Percentiles rank a stretch among this genome's conserved stretches.
Evolutionary conservation across 169 alveolate genomes (phyloP).

Genomic region (Perkinsus marinus): DNA sequence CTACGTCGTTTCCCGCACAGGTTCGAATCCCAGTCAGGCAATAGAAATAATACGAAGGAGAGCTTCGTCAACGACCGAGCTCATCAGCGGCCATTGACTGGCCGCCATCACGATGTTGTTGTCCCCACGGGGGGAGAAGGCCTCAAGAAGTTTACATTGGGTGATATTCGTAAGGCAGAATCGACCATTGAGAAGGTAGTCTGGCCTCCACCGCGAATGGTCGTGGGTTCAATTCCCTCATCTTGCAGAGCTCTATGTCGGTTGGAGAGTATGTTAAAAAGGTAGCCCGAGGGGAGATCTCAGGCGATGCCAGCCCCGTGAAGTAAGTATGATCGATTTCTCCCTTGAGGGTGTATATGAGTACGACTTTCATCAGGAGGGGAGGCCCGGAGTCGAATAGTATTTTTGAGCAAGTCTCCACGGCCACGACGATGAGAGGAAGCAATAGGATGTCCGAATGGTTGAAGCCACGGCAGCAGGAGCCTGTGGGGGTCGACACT

Average conservation of each 20-base stretch:
- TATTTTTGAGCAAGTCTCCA: not conserved
- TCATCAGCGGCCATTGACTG: not conserved
- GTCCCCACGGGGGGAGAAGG: not conserved
- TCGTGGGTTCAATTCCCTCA: not conserved
- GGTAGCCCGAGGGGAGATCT: not conserved
- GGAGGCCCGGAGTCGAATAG: not conserved
- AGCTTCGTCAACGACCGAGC: not conserved
- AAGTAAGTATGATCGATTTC: not conserved
- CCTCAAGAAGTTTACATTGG: not conserved
- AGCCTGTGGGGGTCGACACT: not conserved
- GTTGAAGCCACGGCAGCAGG: not conserved
- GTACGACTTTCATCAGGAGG: not conserved
- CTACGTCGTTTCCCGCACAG: not conserved
- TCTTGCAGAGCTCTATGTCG: not conserved
- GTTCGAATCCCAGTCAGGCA: not conserved
- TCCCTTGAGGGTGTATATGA: no score
- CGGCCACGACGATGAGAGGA: not conserved
- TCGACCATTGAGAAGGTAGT: not conserved
- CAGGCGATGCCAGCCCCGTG: not conserved
- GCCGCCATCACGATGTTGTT: not conserved
- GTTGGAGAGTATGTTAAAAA: not conserved
- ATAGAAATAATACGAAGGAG: not conserved
- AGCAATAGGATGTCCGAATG: not conserved
- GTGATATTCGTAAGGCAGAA: not conserved
- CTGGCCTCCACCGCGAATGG: not conserved